Percentiles rank a stretch among this genome's conserved stretches.
Evolutionary conservation across 139 green algal species (phyloP).

Genomic region (Desmodesmus armatus): DNA sequence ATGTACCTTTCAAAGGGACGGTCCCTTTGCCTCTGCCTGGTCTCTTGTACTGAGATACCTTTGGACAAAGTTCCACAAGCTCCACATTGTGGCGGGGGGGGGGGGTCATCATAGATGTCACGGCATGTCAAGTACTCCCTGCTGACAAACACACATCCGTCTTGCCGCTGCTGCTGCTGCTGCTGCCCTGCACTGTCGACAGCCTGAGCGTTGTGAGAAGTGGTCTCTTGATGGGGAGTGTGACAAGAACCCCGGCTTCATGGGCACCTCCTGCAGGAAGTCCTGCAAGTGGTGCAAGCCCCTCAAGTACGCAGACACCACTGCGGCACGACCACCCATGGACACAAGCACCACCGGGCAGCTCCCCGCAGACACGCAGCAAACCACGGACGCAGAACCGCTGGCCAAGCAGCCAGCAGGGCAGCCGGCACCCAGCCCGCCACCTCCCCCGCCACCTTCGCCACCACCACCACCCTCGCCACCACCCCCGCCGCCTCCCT

Average conservation of each 20-base stretch:
- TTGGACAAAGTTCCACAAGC: too few species aligned
- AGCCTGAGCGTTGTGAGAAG: conserved; percentile 44
- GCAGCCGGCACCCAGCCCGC: not conserved
- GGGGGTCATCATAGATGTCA: too few species aligned
- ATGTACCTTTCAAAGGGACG: too few species aligned
- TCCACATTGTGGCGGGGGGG: too few species aligned
- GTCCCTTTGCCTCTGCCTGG: too few species aligned
- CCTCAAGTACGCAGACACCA: not conserved
- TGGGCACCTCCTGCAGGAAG: conserved; percentile 58
- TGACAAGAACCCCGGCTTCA: conserved; percentile 59
- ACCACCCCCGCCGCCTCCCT: not conserved
- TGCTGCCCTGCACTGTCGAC: not conserved
- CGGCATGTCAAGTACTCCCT: too few species aligned
- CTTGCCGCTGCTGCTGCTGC: not conserved
- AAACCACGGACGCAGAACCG: not conserved
- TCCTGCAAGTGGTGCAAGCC: conserved; percentile 51
- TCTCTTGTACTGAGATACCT: too few species aligned
- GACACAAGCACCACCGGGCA: not conserved
- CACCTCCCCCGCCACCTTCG: not conserved
- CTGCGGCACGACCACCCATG: not conserved
- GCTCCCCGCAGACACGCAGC: not conserved
- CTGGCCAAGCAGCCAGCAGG: not conserved
- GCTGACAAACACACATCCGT: too few species aligned
- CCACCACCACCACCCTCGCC: not conserved
- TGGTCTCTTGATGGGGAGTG: conserved; percentile 61